phyloP scores from a whole-genome alignment of 2,329 filamentous ascomycete species.

The Trichoderma breve region DNA sequence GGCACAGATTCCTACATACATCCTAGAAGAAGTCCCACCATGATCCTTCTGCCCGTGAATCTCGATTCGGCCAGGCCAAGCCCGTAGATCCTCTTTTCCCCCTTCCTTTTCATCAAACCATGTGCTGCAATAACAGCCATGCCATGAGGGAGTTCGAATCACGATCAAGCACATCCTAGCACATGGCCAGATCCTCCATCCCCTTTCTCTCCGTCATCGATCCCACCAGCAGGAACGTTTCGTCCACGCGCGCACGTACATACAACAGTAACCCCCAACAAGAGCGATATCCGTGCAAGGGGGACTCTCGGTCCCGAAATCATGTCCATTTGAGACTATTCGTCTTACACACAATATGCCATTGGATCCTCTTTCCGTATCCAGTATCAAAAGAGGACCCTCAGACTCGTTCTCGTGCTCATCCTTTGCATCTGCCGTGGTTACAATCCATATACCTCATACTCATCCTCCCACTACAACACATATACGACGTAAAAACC shows the following conservation, averaged over 20 bases:
- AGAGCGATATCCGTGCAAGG: neutral
- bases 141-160: neutral
- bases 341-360: neutral
- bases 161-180: neutral
- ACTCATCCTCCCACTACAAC: neutral
- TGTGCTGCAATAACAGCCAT: neutral
- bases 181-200: neutral
- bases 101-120: neutral
- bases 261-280: neutral
- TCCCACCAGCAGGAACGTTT: neutral
- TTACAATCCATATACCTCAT: neutral
- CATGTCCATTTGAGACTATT: neutral
- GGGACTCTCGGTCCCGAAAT: neutral
- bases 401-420: neutral
- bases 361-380: neutral
- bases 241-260: neutral
- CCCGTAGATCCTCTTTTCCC: neutral
- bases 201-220: neutral
- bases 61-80: neutral
- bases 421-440: neutral
- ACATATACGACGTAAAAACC: neutral
- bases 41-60: neutral
- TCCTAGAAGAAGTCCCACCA: neutral
- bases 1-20: neutral
- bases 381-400: neutral